phyloP scores from a whole-genome alignment of 139 green algal genomes.

The Coelastrella sp. region DNA sequence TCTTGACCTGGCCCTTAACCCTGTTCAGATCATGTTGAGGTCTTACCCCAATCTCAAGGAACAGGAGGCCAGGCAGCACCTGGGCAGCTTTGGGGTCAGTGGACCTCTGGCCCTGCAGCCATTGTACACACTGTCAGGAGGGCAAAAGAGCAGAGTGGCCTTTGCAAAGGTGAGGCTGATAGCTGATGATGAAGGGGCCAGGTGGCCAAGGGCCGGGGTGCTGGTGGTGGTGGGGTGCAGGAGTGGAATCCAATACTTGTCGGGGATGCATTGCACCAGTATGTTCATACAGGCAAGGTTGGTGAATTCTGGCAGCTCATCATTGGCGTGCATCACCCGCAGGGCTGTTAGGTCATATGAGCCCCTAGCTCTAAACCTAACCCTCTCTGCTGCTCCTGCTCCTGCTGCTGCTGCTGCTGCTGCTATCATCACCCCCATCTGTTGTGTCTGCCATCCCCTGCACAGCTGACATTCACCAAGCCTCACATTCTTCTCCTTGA shows the following conservation, averaged over 20 bases:
- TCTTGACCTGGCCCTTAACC: conserved; percentile 90
- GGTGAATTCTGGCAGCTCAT: too few species aligned
- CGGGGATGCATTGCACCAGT: too few species aligned
- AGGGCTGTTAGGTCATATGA: too few species aligned
- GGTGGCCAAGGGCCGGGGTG: not conserved
- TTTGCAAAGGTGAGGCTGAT: conserved; percentile 82
- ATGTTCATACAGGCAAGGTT: too few species aligned
- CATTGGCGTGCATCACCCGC: too few species aligned
- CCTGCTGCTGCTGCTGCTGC: not conserved
- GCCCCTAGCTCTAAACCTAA: not conserved
- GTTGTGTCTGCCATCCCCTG: too few species aligned
- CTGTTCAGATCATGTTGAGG: conserved; percentile 62
- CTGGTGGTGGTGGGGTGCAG: not conserved
- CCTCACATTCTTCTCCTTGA: conserved; percentile 93
- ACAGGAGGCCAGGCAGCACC: conserved; percentile 75
- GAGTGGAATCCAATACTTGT: too few species aligned
- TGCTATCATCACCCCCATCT: too few species aligned
- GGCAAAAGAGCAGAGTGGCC: conserved; percentile 94
- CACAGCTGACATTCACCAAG: conserved; percentile 82
- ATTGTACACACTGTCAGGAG: conserved; percentile 94
- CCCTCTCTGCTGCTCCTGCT: not conserved
- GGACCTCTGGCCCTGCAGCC: conserved; percentile 89
- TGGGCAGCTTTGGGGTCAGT: conserved; percentile 91
- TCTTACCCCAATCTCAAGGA: conserved; percentile 72
- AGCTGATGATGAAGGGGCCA: not conserved